Conservation (phyloP, 2,329 filamentous ascomycete genomes). For the Neocatenulostroma microsporum region DNA sequence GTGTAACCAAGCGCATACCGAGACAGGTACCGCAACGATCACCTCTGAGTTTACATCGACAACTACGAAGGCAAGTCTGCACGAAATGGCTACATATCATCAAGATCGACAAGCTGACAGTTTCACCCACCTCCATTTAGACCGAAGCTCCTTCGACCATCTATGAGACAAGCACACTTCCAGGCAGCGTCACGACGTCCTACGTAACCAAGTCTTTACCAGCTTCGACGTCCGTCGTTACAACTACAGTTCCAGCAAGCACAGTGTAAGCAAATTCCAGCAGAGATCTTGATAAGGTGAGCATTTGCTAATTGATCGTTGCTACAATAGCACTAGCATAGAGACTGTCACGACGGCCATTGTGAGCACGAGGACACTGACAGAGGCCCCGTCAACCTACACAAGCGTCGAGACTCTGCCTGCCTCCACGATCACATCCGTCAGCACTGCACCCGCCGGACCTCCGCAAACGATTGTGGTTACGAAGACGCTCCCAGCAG, state of each 20-base stretch:
- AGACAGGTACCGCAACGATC: neutral
- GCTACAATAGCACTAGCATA: no score
- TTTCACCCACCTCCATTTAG: neutral
- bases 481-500: no score
- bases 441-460: conserved; percentile 1
- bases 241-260: no score
- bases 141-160: neutral
- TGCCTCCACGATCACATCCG: neutral
- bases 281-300: no score
- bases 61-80: neutral
- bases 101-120: neutral
- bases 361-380: neutral
- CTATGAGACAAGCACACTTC: neutral
- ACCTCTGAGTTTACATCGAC: neutral
- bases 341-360: conserved; percentile 1
- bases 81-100: no score
- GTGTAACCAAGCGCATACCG: neutral
- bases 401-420: conserved; percentile 1
- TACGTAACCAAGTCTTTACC: no score
- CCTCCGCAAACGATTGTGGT: neutral
- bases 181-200: neutral
- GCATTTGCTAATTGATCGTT: no score
- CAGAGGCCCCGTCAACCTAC: conserved; percentile 2
- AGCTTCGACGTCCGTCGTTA: no score
- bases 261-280: no score